phyloP scores from a whole-genome alignment of 805 yeast species.

The Millerozyma acaciae region DNA sequence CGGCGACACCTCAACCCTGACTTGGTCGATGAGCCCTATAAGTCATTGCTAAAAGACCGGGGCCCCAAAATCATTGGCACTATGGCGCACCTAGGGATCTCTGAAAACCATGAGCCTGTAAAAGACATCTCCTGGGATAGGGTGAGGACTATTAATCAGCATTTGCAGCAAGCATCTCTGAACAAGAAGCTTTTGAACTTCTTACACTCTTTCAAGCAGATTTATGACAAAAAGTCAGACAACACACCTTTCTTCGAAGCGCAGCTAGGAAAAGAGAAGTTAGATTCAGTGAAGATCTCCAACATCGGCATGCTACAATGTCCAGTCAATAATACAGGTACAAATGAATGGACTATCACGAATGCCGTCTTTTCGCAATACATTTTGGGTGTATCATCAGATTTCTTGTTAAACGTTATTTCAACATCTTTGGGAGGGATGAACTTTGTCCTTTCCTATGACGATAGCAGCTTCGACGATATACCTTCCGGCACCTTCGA shows the following conservation, averaged over 20 bases:
- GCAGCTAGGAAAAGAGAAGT: conserved; percentile 20
- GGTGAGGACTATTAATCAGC: conserved; percentile 18
- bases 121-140: conserved; percentile 30
- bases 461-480: conserved; percentile 18
- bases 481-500: conserved; percentile 21
- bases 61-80: conserved; percentile 29
- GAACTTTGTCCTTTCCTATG: conserved; percentile 30
- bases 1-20: conserved; percentile 20
- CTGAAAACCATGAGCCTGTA: conserved; percentile 28
- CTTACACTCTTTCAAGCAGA: conserved; percentile 16
- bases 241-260: conserved; percentile 20
- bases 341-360: conserved; percentile 22
- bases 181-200: conserved; percentile 24
- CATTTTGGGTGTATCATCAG: conserved; percentile 29
- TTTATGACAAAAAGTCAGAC: conserved; percentile 10
- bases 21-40: conserved; percentile 13
- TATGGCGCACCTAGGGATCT: conserved; percentile 30
- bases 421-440: conserved; percentile 30
- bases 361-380: conserved; percentile 36
- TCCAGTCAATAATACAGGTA: conserved; percentile 12
- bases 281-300: conserved; percentile 32
- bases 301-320: conserved; percentile 30
- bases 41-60: conserved; percentile 12
- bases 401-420: conserved; percentile 31
- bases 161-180: conserved; percentile 14